Percentiles rank a stretch among this genome's conserved stretches.
These are phyloP conservation scores for Gossypium davidsonii DNA, from an alignment of 441 rosid species.

Conservation along the genomic window DNA sequence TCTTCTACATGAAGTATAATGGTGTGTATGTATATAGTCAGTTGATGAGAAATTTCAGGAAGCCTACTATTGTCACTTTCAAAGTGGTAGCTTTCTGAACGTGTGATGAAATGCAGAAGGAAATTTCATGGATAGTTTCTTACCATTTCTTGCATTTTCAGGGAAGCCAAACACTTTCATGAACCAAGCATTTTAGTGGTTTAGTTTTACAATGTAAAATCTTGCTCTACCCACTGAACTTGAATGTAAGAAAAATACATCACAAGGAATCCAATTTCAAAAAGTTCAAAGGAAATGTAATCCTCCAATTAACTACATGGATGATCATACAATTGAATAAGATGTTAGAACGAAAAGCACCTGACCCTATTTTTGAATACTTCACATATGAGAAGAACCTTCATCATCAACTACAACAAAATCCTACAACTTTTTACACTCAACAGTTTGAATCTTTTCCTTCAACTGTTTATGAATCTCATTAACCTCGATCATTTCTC, in stretches of 20 bases:
- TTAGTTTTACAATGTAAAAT: no score
- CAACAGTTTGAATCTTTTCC: constrained; percentile 9
- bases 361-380: not conserved
- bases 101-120: not conserved
- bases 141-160: no score
- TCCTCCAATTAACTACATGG: not conserved
- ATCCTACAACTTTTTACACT: constrained; percentile 42
- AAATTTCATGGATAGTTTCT: not conserved
- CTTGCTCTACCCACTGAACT: no score
- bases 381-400: not conserved
- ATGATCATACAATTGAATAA: not conserved
- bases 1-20: not conserved
- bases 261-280: constrained; percentile 1
- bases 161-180: no score
- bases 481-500: constrained; percentile 4
- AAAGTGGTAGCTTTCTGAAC: not conserved
- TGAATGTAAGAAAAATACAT: not conserved
- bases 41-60: not conserved
- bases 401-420: constrained; percentile 20
- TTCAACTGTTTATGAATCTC: constrained; percentile 9
- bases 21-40: not conserved
- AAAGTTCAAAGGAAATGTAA: constrained; percentile 9
- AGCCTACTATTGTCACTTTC: not conserved
- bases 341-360: not conserved
- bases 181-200: no score